Evolutionary conservation across 345 rosid genomes (phyloP).

Genomic region (Hibiscus mutabilis): DNA sequence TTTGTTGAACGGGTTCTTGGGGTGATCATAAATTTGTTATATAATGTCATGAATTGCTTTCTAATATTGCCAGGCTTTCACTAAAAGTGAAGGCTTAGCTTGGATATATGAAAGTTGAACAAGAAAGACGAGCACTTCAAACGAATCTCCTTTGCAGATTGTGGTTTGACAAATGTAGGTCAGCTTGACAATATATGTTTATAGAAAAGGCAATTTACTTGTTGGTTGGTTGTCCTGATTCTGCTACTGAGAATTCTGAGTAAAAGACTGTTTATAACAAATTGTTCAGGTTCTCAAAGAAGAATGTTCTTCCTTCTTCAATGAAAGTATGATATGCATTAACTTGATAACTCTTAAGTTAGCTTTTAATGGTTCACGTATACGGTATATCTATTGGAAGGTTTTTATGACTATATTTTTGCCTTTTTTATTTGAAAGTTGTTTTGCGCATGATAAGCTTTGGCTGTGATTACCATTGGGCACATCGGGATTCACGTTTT

Average conservation of each 20-base stretch:
- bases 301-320: background rate
- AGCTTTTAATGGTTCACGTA: background rate
- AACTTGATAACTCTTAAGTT: background rate
- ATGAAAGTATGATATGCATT: background rate
- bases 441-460: conserved; percentile 89
- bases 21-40: background rate
- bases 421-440: conserved; percentile 33
- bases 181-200: background rate
- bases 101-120: background rate
- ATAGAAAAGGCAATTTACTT: background rate
- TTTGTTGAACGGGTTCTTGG: background rate
- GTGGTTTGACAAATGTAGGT: background rate
- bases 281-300: background rate
- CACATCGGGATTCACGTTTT: conserved; percentile 47
- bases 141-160: background rate
- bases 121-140: background rate
- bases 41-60: background rate
- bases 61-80: background rate
- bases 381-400: background rate
- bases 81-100: background rate
- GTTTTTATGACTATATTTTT: background rate
- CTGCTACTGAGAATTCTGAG: background rate
- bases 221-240: background rate
- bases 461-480: conserved; percentile 85
- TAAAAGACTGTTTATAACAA: background rate